Evolutionary conservation across 2,329 filamentous ascomycete species (phyloP).

Genomic region (Emmonsiellopsis sp.): DNA sequence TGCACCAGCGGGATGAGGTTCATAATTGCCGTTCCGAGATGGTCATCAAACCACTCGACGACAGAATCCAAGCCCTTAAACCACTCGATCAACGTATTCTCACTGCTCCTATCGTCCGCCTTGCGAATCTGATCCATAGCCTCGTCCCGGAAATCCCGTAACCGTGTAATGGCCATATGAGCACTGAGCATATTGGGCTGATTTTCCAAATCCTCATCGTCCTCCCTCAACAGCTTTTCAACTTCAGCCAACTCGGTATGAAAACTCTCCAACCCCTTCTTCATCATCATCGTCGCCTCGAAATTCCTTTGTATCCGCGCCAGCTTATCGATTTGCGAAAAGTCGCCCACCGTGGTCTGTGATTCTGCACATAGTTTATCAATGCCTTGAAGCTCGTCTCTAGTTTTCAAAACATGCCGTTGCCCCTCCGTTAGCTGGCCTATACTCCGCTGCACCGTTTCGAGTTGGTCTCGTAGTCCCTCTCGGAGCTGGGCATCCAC

Average conservation of each 20-base stretch:
- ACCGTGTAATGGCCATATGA: conserved; percentile 83
- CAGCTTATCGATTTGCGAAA: conserved; percentile 65
- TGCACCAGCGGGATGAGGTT: conserved; percentile 84
- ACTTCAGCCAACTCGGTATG: conserved; percentile 66
- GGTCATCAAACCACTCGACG: conserved; percentile 91
- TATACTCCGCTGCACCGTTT: conserved; percentile 91
- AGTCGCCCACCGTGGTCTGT: conserved; percentile 95
- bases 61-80: conserved; percentile 79
- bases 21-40: conserved; percentile 78
- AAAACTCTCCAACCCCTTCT: conserved; percentile 79
- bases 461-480: conserved; percentile 83
- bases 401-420: conserved; percentile 82
- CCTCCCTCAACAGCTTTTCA: conserved; percentile 68
- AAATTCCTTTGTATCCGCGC: conserved; percentile 72
- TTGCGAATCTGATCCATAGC: conserved; percentile 92
- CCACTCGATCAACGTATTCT: conserved; percentile 79
- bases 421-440: conserved; percentile 79
- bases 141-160: conserved; percentile 90
- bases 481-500: conserved; percentile 84
- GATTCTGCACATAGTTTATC: conserved; percentile 95
- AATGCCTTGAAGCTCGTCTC: conserved; percentile 98
- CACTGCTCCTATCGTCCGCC: conserved; percentile 61
- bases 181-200: conserved; percentile 85
- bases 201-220: conserved; percentile 76
- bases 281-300: conserved; percentile 86